phyloP scores from a whole-genome alignment of 495 filamentous ascomycete species.

The Podospora pseudoanserina region DNA sequence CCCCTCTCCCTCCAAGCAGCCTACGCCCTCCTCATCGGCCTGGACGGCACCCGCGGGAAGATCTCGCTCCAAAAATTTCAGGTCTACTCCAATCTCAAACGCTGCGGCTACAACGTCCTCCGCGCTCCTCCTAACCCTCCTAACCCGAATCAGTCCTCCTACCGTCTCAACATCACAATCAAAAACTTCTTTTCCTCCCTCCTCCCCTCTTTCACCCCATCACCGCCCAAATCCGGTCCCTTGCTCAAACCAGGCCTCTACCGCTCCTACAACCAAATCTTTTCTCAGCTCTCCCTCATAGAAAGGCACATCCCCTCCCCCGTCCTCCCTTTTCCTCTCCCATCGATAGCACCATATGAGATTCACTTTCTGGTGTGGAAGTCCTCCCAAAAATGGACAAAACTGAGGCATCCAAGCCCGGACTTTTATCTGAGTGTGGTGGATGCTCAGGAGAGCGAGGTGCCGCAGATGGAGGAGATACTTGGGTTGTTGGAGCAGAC shows the following conservation, averaged over 20 bases:
- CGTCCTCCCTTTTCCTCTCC: not conserved
- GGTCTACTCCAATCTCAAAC: slow-evolving; percentile 78
- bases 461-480: slow-evolving; percentile 72
- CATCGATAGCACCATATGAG: slow-evolving; percentile 46
- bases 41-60: slow-evolving; percentile 56
- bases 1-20: slow-evolving; percentile 88
- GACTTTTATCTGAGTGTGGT: slow-evolving; percentile 82
- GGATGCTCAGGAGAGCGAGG: slow-evolving; percentile 62
- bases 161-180: slow-evolving; percentile 19
- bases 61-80: slow-evolving; percentile 74
- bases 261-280: slow-evolving; percentile 74
- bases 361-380: slow-evolving; percentile 80
- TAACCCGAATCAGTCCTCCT: not conserved
- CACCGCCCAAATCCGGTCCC: slow-evolving; percentile 49
- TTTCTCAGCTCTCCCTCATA: slow-evolving; percentile 69
- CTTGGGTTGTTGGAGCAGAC: slow-evolving; percentile 62
- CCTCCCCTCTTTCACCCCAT: slow-evolving; percentile 25
- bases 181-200: slow-evolving; percentile 45
- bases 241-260: slow-evolving; percentile 74
- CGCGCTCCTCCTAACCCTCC: slow-evolving; percentile 51
- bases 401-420: slow-evolving; percentile 67
- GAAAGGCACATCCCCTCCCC: slow-evolving; percentile 58
- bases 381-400: slow-evolving; percentile 59
- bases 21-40: slow-evolving; percentile 73
- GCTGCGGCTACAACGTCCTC: slow-evolving; percentile 76